A percentile compares a stretch with the other conserved stretches of the same genome.
Conservation (phyloP, 2,329 filamentous ascomycete genomes). For the Gremmenia infestans region DNA sequence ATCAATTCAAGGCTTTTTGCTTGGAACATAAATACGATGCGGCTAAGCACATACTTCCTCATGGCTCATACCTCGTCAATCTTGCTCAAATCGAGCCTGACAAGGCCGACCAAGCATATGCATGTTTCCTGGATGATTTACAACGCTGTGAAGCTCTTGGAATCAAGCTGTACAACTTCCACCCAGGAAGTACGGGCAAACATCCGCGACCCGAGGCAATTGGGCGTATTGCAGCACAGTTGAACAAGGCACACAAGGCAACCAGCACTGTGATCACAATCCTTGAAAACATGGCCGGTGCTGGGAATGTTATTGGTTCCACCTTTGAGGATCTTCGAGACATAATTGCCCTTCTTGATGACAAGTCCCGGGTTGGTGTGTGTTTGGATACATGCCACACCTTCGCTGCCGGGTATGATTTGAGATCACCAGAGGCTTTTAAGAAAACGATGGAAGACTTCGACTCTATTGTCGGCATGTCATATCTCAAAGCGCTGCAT, state of each 20-base stretch:
- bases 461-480: slow-evolving; percentile 67
- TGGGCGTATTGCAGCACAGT: slow-evolving; percentile 69
- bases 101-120: slow-evolving; percentile 83
- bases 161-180: slow-evolving; percentile 95
- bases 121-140: slow-evolving; percentile 82
- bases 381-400: slow-evolving; percentile 97
- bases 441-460: slow-evolving; percentile 69
- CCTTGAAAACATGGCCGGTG: slow-evolving; percentile 92
- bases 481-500: slow-evolving; percentile 82
- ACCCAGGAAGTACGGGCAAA: slow-evolving; percentile 78
- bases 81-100: slow-evolving; percentile 76
- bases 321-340: slow-evolving; percentile 81
- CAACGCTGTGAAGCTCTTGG: slow-evolving; percentile 78
- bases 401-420: slow-evolving; percentile 89
- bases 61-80: slow-evolving; percentile 96
- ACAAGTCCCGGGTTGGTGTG: slow-evolving; percentile 82
- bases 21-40: slow-evolving; percentile 66
- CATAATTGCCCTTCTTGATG: slow-evolving; percentile 73
- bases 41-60: slow-evolving; percentile 72
- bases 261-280: slow-evolving; percentile 75
- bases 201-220: slow-evolving; percentile 65
- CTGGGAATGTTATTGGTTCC: slow-evolving; percentile 80
- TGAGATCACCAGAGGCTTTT: slow-evolving; percentile 72
- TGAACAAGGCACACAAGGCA: slow-evolving; percentile 76
- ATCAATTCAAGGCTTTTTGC: slow-evolving; percentile 66